Evolutionary conservation across 805 yeast species (phyloP).

Genomic region (Saccharomycopsis guyanensis): DNA sequence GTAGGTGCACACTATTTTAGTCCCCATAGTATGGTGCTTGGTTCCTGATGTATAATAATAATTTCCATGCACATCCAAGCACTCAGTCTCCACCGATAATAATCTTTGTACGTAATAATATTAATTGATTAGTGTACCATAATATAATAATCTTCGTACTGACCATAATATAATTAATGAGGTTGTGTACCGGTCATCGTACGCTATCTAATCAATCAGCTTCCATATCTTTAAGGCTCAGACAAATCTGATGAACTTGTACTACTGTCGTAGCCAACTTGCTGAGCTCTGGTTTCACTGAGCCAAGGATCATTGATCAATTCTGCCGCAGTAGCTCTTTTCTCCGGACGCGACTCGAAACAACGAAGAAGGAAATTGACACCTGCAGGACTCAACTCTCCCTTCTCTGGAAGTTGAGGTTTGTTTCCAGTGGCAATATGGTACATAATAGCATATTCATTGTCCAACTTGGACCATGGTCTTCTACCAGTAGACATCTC

Average conservation of each 20-base stretch:
- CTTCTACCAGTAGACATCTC: constrained; percentile 96
- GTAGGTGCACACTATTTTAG: too few relatives aligned
- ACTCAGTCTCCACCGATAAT: too few relatives aligned
- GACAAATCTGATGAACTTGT: constrained; percentile 4
- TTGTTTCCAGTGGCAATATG: constrained; percentile 93
- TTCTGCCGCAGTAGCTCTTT: constrained; percentile 79
- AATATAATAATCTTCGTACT: too few relatives aligned
- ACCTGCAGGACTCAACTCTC: constrained; percentile 73
- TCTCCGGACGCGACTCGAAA: constrained; percentile 72
- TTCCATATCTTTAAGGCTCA: constrained; percentile 3
- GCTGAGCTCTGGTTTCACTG: constrained; percentile 9
- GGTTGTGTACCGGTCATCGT: too few relatives aligned
- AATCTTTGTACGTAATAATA: too few relatives aligned
- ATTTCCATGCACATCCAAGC: too few relatives aligned
- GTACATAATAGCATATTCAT: constrained; percentile 98
- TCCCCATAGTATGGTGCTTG: too few relatives aligned
- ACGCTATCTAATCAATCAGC: too few relatives aligned
- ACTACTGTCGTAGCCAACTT: constrained; percentile 10
- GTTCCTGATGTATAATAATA: too few relatives aligned
- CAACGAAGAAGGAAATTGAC: constrained; percentile 63
- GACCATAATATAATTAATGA: too few relatives aligned
- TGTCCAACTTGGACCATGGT: constrained; percentile 95
- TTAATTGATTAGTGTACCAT: too few relatives aligned
- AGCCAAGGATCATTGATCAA: constrained; percentile 81
- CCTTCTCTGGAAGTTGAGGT: constrained; percentile 75